These are phyloP conservation scores for Citrus inodora DNA, from an alignment of 345 rosid genomes.

Conservation along the genomic window DNA sequence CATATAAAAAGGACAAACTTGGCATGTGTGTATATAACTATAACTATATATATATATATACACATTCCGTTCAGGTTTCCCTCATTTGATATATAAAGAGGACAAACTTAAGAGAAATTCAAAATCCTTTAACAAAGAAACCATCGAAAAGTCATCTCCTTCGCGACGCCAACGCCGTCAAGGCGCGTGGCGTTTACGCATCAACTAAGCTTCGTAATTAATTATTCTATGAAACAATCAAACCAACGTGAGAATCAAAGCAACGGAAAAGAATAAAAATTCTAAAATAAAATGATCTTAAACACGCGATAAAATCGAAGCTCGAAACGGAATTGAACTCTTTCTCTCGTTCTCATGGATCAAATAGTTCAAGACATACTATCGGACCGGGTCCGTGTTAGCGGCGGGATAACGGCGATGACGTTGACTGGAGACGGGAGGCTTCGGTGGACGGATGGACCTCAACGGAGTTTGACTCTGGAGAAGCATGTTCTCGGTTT, in stretches of 20 bases:
- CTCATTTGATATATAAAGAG: not conserved
- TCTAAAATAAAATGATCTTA: not conserved
- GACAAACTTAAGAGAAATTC: not conserved
- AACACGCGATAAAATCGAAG: not conserved
- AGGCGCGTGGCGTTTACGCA: not conserved
- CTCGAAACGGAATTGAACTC: not conserved
- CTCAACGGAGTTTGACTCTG: constrained; percentile 37
- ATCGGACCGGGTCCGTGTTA: constrained; percentile 49
- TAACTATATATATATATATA: too few relatives aligned
- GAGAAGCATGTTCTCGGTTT: constrained; percentile 71
- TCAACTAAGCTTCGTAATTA: not conserved
- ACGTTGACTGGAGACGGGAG: constrained; percentile 53
- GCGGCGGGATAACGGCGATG: constrained; percentile 36
- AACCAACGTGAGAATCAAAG: not conserved
- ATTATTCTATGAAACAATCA: too few relatives aligned
- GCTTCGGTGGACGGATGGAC: constrained; percentile 47
- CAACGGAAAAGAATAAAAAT: too few relatives aligned
- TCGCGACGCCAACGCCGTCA: not conserved
- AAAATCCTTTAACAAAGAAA: not conserved
- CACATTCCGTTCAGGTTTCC: not conserved
- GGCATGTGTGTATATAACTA: too few relatives aligned
- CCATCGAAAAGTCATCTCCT: not conserved
- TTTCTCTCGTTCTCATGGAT: not conserved
- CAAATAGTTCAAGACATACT: constrained; percentile 8
- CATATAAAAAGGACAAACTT: too few relatives aligned